Conservation (phyloP, 805 yeast species). For the Saturnispora ahearnii region DNA sequence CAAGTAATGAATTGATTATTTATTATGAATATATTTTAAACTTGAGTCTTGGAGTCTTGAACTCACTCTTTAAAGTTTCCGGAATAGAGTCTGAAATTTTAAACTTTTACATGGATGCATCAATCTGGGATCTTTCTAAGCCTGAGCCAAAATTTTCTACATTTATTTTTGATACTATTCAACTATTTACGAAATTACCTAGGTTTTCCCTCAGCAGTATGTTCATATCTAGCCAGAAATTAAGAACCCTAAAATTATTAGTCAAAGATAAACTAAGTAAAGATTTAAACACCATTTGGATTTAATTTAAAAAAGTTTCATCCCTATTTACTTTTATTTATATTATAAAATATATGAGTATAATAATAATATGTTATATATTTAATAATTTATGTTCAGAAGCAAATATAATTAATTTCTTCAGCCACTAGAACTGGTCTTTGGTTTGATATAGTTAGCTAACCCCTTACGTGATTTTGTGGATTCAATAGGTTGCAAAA, state of each 20-base stretch:
- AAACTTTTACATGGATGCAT: constrained; percentile 39
- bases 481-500: constrained; percentile 38
- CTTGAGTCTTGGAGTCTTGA: constrained; percentile 22
- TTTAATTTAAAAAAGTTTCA: neutral
- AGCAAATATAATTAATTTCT: too few species aligned
- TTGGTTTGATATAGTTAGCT: constrained; percentile 22
- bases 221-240: constrained; percentile 23
- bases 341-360: too few species aligned
- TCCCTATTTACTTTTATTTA: too few species aligned
- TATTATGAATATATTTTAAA: constrained; percentile 33
- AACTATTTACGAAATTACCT: constrained; percentile 27
- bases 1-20: constrained; percentile 13
- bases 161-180: constrained; percentile 20
- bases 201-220: constrained; percentile 31
- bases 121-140: constrained; percentile 17
- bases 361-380: too few species aligned
- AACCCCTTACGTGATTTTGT: constrained; percentile 30
- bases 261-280: constrained; percentile 1
- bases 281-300: constrained; percentile 10
- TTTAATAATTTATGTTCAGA: too few species aligned
- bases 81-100: constrained; percentile 45
- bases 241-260: neutral
- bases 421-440: too few species aligned
- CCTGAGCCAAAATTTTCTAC: constrained; percentile 9
- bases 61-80: constrained; percentile 29